phyloP scores from a whole-genome alignment of 768 basidiomycete genomes.

The Leccinum arenicola region DNA sequence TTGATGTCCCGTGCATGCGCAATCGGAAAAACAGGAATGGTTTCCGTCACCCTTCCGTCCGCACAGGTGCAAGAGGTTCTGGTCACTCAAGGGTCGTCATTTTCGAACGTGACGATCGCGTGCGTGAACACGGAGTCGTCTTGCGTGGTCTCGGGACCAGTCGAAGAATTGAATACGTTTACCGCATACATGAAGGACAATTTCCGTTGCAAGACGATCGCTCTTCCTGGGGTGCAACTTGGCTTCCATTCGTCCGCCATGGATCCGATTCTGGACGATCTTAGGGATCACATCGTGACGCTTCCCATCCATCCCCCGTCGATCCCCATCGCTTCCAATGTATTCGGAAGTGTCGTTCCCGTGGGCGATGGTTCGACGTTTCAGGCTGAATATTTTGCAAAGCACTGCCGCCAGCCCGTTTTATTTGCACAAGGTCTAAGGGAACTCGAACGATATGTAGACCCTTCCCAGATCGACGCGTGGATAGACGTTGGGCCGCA shows the following conservation, averaged over 20 bases:
- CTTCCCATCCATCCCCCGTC: constrained; percentile 44
- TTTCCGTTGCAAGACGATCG: constrained; percentile 37
- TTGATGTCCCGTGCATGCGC: constrained; percentile 52
- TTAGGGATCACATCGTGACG: constrained; percentile 38
- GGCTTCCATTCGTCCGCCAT: constrained; percentile 70
- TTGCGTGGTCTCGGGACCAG: constrained; percentile 58
- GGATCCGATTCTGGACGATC: constrained; percentile 51
- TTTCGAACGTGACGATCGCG: constrained; percentile 45
- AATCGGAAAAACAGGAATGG: constrained; percentile 52
- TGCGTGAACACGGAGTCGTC: constrained; percentile 62
- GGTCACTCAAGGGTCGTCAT: constrained; percentile 25
- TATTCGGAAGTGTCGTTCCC: constrained; percentile 49
- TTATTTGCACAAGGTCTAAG: constrained; percentile 48
- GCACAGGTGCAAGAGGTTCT: constrained; percentile 36
- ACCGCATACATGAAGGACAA: constrained; percentile 34
- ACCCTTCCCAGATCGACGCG: constrained; percentile 32
- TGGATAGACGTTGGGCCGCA: constrained; percentile 75
- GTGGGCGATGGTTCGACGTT: constrained; percentile 52
- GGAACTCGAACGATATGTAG: constrained; percentile 33
- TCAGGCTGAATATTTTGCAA: constrained; percentile 50
- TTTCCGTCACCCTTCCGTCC: constrained; percentile 46
- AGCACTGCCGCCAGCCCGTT: constrained; percentile 59
- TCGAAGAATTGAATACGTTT: constrained; percentile 41
- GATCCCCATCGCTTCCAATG: constrained; percentile 63
- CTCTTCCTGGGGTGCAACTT: constrained; percentile 50